phyloP scores from a whole-genome alignment of 2,329 filamentous ascomycete genomes.

The Leptographium wingfieldii region DNA sequence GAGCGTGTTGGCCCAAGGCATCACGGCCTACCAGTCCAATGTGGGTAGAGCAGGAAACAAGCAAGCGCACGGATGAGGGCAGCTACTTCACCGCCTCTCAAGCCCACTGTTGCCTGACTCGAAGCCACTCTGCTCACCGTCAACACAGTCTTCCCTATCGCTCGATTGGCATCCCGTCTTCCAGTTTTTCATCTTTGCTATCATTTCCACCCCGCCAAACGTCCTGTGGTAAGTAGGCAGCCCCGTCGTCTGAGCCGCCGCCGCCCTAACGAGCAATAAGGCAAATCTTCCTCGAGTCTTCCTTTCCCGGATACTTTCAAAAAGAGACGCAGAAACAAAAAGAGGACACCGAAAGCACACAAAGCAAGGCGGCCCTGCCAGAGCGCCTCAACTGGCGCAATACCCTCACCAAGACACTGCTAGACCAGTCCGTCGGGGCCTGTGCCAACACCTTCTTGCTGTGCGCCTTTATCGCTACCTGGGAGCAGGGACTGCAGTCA shows the following conservation, averaged over 20 bases:
- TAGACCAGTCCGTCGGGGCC: conserved; percentile 59
- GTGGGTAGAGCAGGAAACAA: conserved; percentile 23
- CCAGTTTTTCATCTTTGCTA: conserved; percentile 64
- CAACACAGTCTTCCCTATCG: conserved; percentile 38
- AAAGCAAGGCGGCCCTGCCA: not conserved
- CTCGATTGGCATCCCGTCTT: conserved; percentile 57
- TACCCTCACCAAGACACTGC: conserved; percentile 51
- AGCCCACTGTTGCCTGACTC: not conserved
- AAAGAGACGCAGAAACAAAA: not conserved
- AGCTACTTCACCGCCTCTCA: not conserved
- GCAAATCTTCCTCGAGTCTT: conserved; percentile 64
- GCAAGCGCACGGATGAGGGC: not conserved
- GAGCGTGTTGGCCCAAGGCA: conserved; percentile 60
- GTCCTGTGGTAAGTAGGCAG: conserved; percentile 52
- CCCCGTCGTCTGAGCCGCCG: no score
- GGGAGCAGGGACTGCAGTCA: conserved; percentile 10
- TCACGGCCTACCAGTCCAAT: conserved; percentile 47
- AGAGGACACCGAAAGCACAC: conserved; percentile 18
- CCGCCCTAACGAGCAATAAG: conserved; percentile 19
- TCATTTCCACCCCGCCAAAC: conserved; percentile 69
- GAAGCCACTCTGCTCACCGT: not conserved
- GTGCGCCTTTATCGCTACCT: conserved; percentile 37
- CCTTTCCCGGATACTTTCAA: conserved; percentile 49
- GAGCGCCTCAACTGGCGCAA: conserved; percentile 40
- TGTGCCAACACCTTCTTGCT: conserved; percentile 53